These are phyloP conservation scores for Talaromyces sp. DNA, from an alignment of 2,329 filamentous ascomycete genomes.

Conservation along the genomic window DNA sequence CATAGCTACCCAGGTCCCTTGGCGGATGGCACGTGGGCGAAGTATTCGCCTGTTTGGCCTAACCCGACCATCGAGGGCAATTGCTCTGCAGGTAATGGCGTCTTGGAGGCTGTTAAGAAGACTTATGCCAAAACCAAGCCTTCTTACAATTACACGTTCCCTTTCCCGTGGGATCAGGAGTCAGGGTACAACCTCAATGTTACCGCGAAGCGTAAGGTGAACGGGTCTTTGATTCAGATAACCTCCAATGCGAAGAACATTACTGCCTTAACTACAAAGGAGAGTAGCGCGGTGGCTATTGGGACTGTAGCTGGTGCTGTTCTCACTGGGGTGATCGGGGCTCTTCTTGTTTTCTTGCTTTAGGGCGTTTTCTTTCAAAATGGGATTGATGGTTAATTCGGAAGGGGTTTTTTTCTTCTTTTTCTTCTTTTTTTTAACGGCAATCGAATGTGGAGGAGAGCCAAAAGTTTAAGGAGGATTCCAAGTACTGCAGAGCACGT, in stretches of 20 bases:
- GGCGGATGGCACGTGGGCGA: constrained; percentile 27
- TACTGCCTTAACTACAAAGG: too few relatives aligned
- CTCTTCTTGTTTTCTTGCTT: constrained; percentile 16
- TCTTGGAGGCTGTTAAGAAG: constrained; percentile 35
- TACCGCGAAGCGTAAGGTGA: constrained; percentile 28
- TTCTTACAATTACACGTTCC: constrained; percentile 39
- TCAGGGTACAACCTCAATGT: constrained; percentile 28
- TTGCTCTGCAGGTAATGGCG: constrained; percentile 41
- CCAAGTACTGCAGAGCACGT: neutral
- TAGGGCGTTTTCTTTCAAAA: too few relatives aligned
- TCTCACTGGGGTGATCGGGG: constrained; percentile 19
- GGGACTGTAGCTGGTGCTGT: constrained; percentile 9
- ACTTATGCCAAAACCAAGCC: constrained; percentile 30
- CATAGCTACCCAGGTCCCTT: constrained; percentile 56
- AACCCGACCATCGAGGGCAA: constrained; percentile 33
- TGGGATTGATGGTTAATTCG: too few relatives aligned
- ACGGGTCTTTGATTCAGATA: neutral
- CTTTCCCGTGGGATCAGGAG: constrained; percentile 24
- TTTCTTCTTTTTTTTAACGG: too few relatives aligned
- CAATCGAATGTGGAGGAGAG: neutral
- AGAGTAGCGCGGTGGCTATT: constrained; percentile 11
- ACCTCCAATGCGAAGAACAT: neutral
- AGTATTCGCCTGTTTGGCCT: constrained; percentile 33
- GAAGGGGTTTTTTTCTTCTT: too few relatives aligned
- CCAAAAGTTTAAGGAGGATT: neutral